Evolutionary conservation across 495 filamentous ascomycete genomes (phyloP).

Genomic region (Neurospora hispaniola): DNA sequence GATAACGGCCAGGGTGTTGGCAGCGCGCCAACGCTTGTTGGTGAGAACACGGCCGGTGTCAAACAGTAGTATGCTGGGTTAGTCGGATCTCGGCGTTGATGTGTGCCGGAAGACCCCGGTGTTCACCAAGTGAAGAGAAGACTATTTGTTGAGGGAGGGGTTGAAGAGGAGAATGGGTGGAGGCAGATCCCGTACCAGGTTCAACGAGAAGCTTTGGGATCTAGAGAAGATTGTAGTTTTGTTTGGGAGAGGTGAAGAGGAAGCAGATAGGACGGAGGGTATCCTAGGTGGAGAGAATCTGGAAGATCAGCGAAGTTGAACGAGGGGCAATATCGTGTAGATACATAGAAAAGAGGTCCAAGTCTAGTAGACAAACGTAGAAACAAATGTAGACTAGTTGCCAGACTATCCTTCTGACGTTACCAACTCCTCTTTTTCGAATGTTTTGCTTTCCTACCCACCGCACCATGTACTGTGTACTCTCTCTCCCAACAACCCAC

Average conservation of each 20-base stretch:
- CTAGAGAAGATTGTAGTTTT: not conserved
- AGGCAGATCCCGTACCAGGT: not conserved
- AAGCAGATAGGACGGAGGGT: not conserved
- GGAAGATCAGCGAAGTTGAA: not conserved
- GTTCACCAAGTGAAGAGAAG: not conserved
- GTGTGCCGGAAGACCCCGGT: not conserved
- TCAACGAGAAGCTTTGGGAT: not conserved
- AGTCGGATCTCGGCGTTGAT: not conserved
- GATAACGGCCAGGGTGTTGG: slow-evolving; percentile 10
- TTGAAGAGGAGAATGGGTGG: not conserved
- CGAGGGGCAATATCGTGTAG: not conserved
- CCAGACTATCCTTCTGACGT: not conserved
- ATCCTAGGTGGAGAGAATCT: not conserved
- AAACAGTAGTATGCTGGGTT: not conserved
- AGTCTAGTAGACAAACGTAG: not conserved
- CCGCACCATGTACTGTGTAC: not conserved
- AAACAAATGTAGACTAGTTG: not conserved
- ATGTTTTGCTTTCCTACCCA: not conserved
- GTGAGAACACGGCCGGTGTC: not conserved
- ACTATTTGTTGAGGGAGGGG: not conserved
- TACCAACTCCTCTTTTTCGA: not conserved
- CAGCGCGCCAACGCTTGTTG: not conserved
- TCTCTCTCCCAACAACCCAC: not conserved
- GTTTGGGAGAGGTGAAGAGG: not conserved
- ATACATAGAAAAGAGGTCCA: not conserved